Evolutionary conservation across 345 rosid genomes (phyloP).

Genomic region (Microcos paniculata): DNA sequence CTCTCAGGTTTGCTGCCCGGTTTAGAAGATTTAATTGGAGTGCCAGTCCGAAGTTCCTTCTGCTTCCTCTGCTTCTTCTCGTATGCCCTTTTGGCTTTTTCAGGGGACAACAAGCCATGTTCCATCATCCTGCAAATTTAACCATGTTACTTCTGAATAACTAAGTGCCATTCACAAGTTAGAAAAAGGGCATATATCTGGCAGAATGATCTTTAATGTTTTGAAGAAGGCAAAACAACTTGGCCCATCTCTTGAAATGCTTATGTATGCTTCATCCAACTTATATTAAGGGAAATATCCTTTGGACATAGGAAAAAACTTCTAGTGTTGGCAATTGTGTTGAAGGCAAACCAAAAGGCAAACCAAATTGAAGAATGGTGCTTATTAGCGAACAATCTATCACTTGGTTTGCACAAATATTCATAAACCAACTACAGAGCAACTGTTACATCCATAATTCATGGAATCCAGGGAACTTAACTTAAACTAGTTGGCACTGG

Average conservation of each 20-base stretch:
- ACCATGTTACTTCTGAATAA: neutral
- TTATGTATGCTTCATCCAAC: conserved; percentile 6
- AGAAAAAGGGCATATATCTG: neutral
- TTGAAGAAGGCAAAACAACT: neutral
- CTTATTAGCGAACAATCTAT: neutral
- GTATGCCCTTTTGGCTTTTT: conserved; percentile 62
- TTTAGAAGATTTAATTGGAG: conserved; percentile 55
- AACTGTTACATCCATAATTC: neutral
- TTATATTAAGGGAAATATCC: neutral
- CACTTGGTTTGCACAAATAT: neutral
- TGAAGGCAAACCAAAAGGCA: neutral
- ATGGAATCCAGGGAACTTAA: neutral
- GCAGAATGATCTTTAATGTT: neutral
- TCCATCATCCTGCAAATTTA: conserved; percentile 86
- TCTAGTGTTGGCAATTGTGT: neutral
- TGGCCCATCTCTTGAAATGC: neutral
- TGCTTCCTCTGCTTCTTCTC: conserved; percentile 92
- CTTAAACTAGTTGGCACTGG: neutral
- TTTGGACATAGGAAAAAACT: neutral
- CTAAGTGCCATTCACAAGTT: neutral
- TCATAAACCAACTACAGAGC: neutral
- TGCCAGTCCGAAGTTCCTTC: conserved; percentile 70
- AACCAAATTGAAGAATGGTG: neutral
- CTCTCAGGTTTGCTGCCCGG: conserved; percentile 55
- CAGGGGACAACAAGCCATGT: conserved; percentile 83